phyloP scores from a whole-genome alignment of 139 green algal genomes.

The Astrephomene gubernaculifera region DNA sequence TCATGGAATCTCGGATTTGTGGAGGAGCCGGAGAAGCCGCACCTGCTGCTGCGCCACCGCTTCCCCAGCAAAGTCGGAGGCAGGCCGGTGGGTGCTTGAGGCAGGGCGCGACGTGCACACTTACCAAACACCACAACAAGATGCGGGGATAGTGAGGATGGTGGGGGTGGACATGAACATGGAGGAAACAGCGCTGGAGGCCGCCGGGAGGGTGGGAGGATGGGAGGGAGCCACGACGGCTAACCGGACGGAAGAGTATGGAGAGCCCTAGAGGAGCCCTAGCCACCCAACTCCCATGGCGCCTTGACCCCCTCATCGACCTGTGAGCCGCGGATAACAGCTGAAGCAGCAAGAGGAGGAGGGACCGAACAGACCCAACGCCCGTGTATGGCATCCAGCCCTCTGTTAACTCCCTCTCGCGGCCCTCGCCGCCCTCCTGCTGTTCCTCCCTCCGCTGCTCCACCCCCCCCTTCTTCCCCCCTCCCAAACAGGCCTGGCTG shows the following conservation, averaged over 20 bases:
- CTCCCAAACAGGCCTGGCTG: constrained; percentile 76
- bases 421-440: neutral
- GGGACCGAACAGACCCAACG: neutral
- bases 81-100: constrained; percentile 59
- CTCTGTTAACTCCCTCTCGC: neutral
- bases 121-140: neutral
- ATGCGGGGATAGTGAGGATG: neutral
- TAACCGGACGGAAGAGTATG: neutral
- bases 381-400: too few relatives aligned
- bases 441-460: neutral
- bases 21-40: constrained; percentile 31
- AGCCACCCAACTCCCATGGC: too few relatives aligned
- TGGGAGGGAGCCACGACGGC: neutral
- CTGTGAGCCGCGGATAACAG: neutral
- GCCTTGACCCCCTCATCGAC: too few relatives aligned
- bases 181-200: neutral
- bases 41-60: constrained; percentile 74
- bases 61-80: constrained; percentile 88
- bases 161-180: neutral
- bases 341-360: neutral
- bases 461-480: neutral
- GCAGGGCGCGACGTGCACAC: too few relatives aligned
- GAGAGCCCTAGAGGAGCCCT: neutral
- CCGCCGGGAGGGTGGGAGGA: too few relatives aligned
- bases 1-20: constrained; percentile 40